These are phyloP conservation scores for Paralagenidium karlingii DNA, from an alignment of 352 stramenopile genomes.

Conservation along the genomic window DNA sequence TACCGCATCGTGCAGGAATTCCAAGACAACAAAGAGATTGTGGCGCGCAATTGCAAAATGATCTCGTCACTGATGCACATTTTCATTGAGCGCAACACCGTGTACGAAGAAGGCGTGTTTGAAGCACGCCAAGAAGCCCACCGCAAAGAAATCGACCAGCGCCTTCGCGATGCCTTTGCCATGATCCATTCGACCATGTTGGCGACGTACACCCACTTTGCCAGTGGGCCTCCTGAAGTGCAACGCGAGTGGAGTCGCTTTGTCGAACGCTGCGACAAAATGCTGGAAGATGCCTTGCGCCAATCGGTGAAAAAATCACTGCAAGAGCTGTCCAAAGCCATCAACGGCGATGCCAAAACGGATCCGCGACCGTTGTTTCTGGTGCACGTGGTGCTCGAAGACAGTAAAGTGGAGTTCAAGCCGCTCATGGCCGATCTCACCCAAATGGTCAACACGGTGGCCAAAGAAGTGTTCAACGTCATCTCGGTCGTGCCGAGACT, in stretches of 20 bases:
- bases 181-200: conserved; percentile 84
- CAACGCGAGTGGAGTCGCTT: conserved; percentile 89
- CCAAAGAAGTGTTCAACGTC: conserved; percentile 92
- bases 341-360: conserved; percentile 89
- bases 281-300: conserved; percentile 82
- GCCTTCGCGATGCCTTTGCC: conserved; percentile 63
- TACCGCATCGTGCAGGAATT: conserved; percentile 85
- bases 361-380: conserved; percentile 86
- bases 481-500: conserved; percentile 87
- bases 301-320: conserved; percentile 91
- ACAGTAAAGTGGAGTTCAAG: conserved; percentile 88
- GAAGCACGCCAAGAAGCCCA: conserved; percentile 86
- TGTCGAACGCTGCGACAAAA: conserved; percentile 82
- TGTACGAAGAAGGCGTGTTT: conserved; percentile 91
- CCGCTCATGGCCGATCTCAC: conserved; percentile 91
- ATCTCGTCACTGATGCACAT: conserved; percentile 83
- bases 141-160: conserved; percentile 67
- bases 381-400: conserved; percentile 90
- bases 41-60: conserved; percentile 83
- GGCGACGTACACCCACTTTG: conserved; percentile 89
- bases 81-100: conserved; percentile 87
- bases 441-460: conserved; percentile 90
- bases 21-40: conserved; percentile 82
- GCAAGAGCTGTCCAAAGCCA: conserved; percentile 88
- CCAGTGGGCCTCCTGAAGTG: conserved; percentile 77